Percentiles rank a stretch among this genome's conserved stretches.
Conservation (phyloP, 768 basidiomycete species). For the Clathrus columnatus region DNA sequence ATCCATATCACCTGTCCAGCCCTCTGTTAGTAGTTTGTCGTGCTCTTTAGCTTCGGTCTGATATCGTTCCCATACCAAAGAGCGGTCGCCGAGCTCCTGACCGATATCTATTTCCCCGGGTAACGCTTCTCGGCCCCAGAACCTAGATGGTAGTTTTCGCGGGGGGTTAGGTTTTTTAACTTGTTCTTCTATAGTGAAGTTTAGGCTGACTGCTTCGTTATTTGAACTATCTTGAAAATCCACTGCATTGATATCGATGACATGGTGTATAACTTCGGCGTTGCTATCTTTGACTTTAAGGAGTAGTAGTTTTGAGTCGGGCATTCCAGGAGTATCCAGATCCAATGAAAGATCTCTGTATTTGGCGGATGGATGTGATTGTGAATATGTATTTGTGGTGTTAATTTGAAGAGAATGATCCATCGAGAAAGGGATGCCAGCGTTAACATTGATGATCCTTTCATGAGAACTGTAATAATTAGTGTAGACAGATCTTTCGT, state of each 20-base stretch:
- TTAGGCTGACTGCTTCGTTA: background rate
- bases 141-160: constrained; percentile 2
- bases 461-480: no score
- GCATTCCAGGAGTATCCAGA: background rate
- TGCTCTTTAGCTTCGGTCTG: constrained; percentile 13
- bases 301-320: background rate
- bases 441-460: no score
- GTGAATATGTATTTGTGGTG: no score
- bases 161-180: background rate
- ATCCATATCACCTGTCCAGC: constrained; percentile 17
- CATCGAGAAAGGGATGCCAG: no score
- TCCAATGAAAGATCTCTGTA: background rate
- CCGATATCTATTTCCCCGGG: constrained; percentile 1
- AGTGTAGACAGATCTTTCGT: no score
- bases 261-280: background rate
- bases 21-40: constrained; percentile 15
- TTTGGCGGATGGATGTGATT: background rate
- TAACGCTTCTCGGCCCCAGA: constrained; percentile 1
- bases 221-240: no score
- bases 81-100: background rate
- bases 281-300: background rate
- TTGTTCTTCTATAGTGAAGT: background rate
- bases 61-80: constrained; percentile 13
- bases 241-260: no score
- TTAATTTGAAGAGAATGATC: no score